Base-by-base conservation (phyloP, 108 stramenopile species). In the Conticribra guillardii region DNA sequence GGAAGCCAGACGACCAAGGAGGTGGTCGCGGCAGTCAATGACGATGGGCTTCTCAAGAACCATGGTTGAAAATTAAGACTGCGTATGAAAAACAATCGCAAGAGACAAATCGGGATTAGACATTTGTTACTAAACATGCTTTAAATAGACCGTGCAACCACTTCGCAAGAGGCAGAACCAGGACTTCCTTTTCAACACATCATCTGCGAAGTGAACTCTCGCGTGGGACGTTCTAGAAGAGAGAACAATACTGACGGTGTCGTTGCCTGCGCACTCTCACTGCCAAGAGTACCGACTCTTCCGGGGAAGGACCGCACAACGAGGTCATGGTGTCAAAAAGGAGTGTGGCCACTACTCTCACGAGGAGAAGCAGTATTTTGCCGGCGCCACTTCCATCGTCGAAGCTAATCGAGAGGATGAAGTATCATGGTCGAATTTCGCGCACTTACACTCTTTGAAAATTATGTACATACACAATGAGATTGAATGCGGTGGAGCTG, bases 21-120 rank as follows among this genome's bases (percentile, higher is more conserved):
- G 91, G 87, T 99, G 99, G 85, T 97, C 99, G 60, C 98, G 97
- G 70, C 97, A 97, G 83, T 99, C 99, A 62, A 99, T 91, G 60
- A 99, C 70, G 62, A 93, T 80, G 56, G 81, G 77, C 60, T 74
- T 77, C 44, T 85, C 81, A 56, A 71, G 70, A 48, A 79, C 77
- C 77, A 79, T 78, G 56, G 32, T 69, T 21, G 23, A 41, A 41
- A 41, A 41, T 11, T 9, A 41, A 41, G 11, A 41, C 37, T 41
- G 5, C 11, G 8, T 5, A 41, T 41, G 37, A 41, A 5, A 41
- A 41, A 5, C 11, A 9, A 11, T 41, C 11, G 8, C 37, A 9
- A 9, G 37, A 41, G 37, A 41, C 37, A 41, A 41, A 11, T 11
- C 11, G 37, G 11, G 11, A 11, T 41, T 11, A 41, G n/a, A n/a